Evolutionary conservation across 163 green algal species (phyloP).

Genomic region (Trebouxiophyceae sp.): DNA sequence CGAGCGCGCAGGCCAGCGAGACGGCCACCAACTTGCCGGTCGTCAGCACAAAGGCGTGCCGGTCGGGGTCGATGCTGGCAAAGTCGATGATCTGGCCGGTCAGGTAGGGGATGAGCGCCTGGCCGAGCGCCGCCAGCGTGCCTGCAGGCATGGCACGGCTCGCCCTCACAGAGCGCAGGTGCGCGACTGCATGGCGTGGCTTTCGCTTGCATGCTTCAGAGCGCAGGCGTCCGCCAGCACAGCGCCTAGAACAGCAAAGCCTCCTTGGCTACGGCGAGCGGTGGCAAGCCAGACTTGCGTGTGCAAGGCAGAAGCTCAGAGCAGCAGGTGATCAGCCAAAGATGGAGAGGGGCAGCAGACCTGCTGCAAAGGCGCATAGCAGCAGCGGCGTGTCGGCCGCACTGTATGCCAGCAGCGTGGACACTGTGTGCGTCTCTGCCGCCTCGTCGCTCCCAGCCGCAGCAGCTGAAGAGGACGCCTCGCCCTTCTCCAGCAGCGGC

Average conservation of each 20-base stretch:
- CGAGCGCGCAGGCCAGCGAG: slow-evolving; percentile 48
- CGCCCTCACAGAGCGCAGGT: not conserved
- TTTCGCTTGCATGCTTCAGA: not conserved
- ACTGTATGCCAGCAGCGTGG: slow-evolving; percentile 39
- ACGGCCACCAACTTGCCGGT: slow-evolving; percentile 48
- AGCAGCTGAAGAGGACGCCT: no score
- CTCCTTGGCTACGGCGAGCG: not conserved
- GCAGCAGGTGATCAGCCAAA: not conserved
- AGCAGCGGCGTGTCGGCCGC: slow-evolving; percentile 45
- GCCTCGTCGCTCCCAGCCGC: not conserved
- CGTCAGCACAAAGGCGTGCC: slow-evolving; percentile 32
- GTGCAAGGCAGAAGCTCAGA: no score
- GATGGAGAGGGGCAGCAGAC: not conserved
- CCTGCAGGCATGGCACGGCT: slow-evolving; percentile 14
- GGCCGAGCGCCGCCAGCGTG: slow-evolving; percentile 48
- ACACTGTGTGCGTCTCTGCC: slow-evolving; percentile 13
- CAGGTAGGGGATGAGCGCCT: slow-evolving; percentile 66
- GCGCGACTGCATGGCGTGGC: not conserved
- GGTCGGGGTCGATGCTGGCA: slow-evolving; percentile 63
- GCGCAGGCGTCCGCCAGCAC: not conserved
- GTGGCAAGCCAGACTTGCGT: not conserved
- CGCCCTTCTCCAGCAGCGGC: slow-evolving; percentile 7
- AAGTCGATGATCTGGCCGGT: slow-evolving; percentile 76
- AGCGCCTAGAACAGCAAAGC: not conserved
- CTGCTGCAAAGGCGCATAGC: slow-evolving; percentile 52